Conservation (phyloP, 2,329 filamentous ascomycete species). For the Fusarium pilosicola region DNA sequence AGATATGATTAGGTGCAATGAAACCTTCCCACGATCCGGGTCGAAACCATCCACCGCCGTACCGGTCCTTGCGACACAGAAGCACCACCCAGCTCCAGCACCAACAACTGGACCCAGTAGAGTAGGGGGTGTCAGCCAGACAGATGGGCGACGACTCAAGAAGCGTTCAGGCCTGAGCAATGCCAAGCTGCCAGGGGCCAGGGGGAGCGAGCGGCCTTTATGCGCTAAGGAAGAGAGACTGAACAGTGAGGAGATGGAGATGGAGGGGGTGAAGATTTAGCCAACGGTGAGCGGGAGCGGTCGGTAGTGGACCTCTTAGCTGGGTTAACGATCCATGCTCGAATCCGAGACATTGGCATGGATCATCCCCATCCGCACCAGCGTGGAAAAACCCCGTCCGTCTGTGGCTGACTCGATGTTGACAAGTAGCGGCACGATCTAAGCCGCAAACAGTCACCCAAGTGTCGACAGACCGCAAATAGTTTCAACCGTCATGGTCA, state of each 20-base stretch:
- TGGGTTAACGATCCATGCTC: constrained; percentile 19
- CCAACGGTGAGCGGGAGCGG: constrained; percentile 37
- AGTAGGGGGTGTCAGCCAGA: background rate
- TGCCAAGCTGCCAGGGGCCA: background rate
- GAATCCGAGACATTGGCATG: constrained; percentile 34
- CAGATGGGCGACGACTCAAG: background rate
- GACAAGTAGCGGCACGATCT: constrained; percentile 24
- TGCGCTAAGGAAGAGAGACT: background rate
- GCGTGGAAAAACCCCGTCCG: constrained; percentile 20
- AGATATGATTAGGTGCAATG: constrained; percentile 38
- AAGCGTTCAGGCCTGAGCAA: constrained; percentile 1
- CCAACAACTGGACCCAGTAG: background rate
- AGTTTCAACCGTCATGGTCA: constrained; percentile 23
- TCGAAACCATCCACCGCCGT: constrained; percentile 26
- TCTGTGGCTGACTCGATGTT: constrained; percentile 33
- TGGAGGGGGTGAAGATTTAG: constrained; percentile 26
- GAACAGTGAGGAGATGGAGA: background rate
- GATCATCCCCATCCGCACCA: constrained; percentile 19
- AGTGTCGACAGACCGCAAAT: constrained; percentile 15
- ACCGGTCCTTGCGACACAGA: constrained; percentile 9
- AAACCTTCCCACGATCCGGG: constrained; percentile 28
- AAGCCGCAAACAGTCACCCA: constrained; percentile 27
- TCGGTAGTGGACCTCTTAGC: constrained; percentile 30
- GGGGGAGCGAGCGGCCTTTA: background rate
- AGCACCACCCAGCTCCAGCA: background rate